Evolutionary conservation across 352 stramenopile species (phyloP).

Genomic region (Pythium brachiatum): DNA sequence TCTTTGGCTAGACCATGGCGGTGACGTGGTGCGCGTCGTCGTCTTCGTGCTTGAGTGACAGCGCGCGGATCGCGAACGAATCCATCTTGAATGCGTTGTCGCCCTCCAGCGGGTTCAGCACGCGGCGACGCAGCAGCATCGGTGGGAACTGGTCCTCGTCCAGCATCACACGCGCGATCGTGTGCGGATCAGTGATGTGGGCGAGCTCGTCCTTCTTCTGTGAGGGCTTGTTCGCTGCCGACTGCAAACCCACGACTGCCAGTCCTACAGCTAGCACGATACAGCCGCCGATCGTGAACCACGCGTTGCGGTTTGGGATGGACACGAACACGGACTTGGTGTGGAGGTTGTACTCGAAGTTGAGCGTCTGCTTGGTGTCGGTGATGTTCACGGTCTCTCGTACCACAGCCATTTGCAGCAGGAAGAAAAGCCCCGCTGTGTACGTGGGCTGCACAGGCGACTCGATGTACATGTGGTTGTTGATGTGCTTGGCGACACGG

Average conservation of each 20-base stretch:
- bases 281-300: not conserved
- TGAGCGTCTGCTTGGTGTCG: not conserved
- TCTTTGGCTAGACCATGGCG: not conserved
- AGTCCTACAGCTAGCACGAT: not conserved
- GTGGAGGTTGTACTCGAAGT: not conserved
- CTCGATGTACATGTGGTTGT: constrained; percentile 2
- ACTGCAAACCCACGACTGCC: not conserved
- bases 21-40: not conserved
- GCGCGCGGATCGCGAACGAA: not conserved
- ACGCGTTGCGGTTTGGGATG: not conserved
- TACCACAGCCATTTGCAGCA: not conserved
- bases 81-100: not conserved
- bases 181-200: not conserved
- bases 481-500: not conserved
- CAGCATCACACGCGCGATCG: not conserved
- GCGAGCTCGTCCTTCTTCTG: not conserved
- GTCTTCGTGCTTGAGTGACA: not conserved
- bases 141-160: not conserved
- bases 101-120: not conserved
- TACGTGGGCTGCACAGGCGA: not conserved
- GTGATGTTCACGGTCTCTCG: not conserved
- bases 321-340: not conserved
- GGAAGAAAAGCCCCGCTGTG: not conserved
- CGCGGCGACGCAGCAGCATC: not conserved
- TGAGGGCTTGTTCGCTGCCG: not conserved